Evolutionary conservation across 2,329 filamentous ascomycete genomes (phyloP), one percentile per base, ranked within the genome.

Genomic region (Colletotrichum trifolii): DNA sequence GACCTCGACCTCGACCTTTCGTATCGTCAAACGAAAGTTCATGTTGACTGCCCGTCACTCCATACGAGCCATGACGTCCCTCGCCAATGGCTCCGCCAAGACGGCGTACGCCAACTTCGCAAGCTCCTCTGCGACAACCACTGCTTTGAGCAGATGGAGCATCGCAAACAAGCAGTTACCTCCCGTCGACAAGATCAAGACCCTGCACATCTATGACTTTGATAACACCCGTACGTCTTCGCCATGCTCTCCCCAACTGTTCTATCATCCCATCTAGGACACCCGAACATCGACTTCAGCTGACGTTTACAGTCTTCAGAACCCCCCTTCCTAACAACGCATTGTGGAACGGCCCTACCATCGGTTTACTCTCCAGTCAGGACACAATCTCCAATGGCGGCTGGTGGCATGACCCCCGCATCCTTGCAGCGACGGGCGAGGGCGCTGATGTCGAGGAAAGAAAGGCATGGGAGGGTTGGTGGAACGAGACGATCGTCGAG

Each of bases 181-280:
- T 87, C 86, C 87, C 38, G 83, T 89, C 10, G 83, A 91, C 46
- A 83, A 87, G 60, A 90, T 98, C 78, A 93, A 88, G 75, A 81
- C 88, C 8, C 88, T 99, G 56, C 95, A 98, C 75, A 87, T 99
- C 70, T 98, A 98, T 81, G 96, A 99, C 77, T 99, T 98, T 77
- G 96, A 99, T 79, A 98, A 99, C 74, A 98, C 95, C 42, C 81
- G 92, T 95, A 54, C 42, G 60, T 53, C 35, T 25, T 43, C 54
- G 36, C 47, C 43, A 34, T 47, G 17, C 68, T 57, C 35, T 17
- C 49, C 15, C 35, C 7, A 50, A 11, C 17, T 46, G 40, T 34
- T 47, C 56, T 4, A 6, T 55, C 10, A 25, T 17, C 6, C 50
- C 11, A 40, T 8, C 36, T 9, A n/a, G 25, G 25, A 25, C 25